A percentile compares a stretch with the other conserved stretches of the same genome.
Evolutionary conservation across 805 yeast genomes (phyloP).

Genomic region (Candida easanensis): DNA sequence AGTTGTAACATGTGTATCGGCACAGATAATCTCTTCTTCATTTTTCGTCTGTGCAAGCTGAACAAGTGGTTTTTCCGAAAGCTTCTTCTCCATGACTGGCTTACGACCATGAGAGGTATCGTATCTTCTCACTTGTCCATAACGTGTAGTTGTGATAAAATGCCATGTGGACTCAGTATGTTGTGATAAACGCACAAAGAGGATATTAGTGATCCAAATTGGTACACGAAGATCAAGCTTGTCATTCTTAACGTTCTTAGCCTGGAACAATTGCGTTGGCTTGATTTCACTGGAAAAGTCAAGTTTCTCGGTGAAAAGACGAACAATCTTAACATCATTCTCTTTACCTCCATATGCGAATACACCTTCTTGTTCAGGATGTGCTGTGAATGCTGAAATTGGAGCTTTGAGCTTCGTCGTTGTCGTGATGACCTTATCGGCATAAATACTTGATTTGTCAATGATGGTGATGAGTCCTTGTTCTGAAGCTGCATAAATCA

Average conservation of each 20-base stretch:
- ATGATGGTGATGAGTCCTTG: slow-evolving; percentile 35
- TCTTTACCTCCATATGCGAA: slow-evolving; percentile 89
- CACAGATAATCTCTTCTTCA: slow-evolving; percentile 50
- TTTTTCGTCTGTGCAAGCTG: slow-evolving; percentile 28
- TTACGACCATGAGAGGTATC: slow-evolving; percentile 64
- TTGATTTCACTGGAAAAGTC: slow-evolving; percentile 26
- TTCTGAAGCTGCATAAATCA: slow-evolving; percentile 33
- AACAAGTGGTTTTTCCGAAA: slow-evolving; percentile 53
- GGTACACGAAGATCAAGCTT: slow-evolving; percentile 78
- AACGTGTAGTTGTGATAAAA: slow-evolving; percentile 64
- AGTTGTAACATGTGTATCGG: slow-evolving; percentile 70
- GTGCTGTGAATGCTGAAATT: slow-evolving; percentile 44
- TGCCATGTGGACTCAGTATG: slow-evolving; percentile 41
- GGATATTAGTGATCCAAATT: slow-evolving; percentile 66
- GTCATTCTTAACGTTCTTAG: slow-evolving; percentile 81
- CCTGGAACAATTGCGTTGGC: slow-evolving; percentile 52
- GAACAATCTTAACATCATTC: slow-evolving; percentile 56
- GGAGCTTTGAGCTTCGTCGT: slow-evolving; percentile 41
- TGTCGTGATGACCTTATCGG: slow-evolving; percentile 14
- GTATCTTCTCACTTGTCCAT: slow-evolving; percentile 75
- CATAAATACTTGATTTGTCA: slow-evolving; percentile 16
- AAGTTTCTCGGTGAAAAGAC: slow-evolving; percentile 6
- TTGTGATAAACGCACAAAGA: slow-evolving; percentile 37
- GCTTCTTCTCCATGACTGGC: slow-evolving; percentile 58
- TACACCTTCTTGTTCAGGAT: slow-evolving; percentile 46